Conservation (phyloP, 345 rosid genomes). For the Clausena lansium region DNA sequence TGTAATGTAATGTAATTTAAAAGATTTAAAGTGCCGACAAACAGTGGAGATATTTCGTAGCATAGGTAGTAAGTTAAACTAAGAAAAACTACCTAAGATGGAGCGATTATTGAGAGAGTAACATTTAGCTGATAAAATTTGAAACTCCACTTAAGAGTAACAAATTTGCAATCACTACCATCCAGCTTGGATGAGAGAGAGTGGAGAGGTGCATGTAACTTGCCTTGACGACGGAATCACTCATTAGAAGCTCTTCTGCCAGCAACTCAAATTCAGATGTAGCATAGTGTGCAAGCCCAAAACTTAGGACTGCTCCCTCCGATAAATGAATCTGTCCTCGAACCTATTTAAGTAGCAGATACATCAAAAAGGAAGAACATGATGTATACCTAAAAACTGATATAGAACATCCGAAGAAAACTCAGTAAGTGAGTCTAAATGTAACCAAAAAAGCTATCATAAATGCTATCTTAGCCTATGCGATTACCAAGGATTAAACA, state of each 20-base stretch:
- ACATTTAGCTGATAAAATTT: background rate
- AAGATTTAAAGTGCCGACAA: too few species aligned
- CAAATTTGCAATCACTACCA: background rate
- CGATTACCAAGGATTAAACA: background rate
- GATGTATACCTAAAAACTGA: background rate
- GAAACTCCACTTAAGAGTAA: background rate
- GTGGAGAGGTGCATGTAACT: slow-evolving; percentile 17
- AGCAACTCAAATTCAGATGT: slow-evolving; percentile 66
- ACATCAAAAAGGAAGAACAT: background rate
- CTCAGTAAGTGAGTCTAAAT: background rate
- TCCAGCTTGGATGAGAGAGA: background rate
- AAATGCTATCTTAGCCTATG: background rate
- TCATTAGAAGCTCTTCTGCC: slow-evolving; percentile 77
- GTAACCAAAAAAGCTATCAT: background rate
- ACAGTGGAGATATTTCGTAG: background rate
- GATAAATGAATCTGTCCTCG: slow-evolving; percentile 57
- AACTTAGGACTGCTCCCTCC: slow-evolving; percentile 51
- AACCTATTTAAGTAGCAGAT: slow-evolving; percentile 37
- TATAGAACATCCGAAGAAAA: background rate
- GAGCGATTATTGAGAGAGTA: background rate
- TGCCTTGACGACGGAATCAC: slow-evolving; percentile 67
- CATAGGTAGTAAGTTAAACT: background rate
- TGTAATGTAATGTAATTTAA: too few species aligned
- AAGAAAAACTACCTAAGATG: background rate
- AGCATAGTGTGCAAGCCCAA: slow-evolving; percentile 62